Percentiles rank a stretch among this genome's conserved stretches.
These are phyloP conservation scores for Phytophthora sojae DNA, from an alignment of 352 stramenopile genomes.

Conservation along the genomic window DNA sequence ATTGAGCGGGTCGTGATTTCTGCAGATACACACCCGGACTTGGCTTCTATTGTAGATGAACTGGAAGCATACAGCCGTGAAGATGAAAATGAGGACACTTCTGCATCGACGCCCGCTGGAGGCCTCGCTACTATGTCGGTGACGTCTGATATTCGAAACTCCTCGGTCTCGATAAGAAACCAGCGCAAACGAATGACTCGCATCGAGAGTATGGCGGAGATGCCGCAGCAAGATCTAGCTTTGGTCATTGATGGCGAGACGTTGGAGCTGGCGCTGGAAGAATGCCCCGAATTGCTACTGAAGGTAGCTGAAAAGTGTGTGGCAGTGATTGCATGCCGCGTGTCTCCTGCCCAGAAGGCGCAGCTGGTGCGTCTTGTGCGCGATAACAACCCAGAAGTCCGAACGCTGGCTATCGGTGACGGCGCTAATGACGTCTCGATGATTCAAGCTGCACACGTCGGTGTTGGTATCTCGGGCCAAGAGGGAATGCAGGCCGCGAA, in stretches of 20 bases:
- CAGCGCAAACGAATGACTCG: constrained; percentile 54
- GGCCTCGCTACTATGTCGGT: not conserved
- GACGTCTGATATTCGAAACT: constrained; percentile 22
- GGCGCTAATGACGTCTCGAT: constrained; percentile 97
- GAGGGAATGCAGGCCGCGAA: constrained; percentile 96
- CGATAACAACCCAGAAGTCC: constrained; percentile 81
- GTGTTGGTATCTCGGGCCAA: constrained; percentile 93
- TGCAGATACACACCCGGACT: constrained; percentile 75
- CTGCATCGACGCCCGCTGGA: constrained; percentile 25
- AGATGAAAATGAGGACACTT: constrained; percentile 34
- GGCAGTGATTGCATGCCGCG: constrained; percentile 93
- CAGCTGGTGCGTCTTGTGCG: constrained; percentile 94
- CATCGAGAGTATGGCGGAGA: constrained; percentile 70
- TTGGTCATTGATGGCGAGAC: constrained; percentile 88
- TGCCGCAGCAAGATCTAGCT: constrained; percentile 56
- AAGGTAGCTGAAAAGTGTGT: constrained; percentile 86
- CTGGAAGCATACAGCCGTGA: constrained; percentile 59
- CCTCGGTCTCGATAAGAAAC: constrained; percentile 17
- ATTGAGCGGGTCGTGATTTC: constrained; percentile 92
- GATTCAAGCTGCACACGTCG: constrained; percentile 94
- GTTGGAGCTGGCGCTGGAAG: constrained; percentile 76
- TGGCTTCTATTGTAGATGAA: constrained; percentile 67
- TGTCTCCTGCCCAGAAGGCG: constrained; percentile 94
- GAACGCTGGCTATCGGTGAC: constrained; percentile 94
- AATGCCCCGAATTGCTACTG: constrained; percentile 76